Base-by-base conservation (phyloP, 2,329 filamentous ascomycete species). In the Diaporthe vaccinii region DNA sequence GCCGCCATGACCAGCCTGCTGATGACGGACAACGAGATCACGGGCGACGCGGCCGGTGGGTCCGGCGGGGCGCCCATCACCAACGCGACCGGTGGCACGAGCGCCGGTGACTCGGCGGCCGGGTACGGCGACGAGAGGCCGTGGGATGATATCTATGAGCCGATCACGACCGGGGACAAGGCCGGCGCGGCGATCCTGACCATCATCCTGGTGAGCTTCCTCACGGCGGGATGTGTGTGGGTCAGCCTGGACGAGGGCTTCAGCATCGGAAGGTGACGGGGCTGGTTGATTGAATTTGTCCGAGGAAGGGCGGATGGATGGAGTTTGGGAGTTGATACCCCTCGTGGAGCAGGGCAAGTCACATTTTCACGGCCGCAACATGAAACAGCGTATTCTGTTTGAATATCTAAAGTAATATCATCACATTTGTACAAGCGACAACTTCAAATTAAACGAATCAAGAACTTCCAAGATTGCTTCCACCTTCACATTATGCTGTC, bases 1-100 rank as follows among this genome's bases (percentile, higher is more conserved):
- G 86, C 86, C 34, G 84, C 89, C 14, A 83, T 91, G 71, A 85
- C 85, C 53, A 85, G 84, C 6, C 83, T 86, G 53, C 79, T 89
- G 36, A 79, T 82, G 49, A 69, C 79, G 41, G 61, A 70, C 34
- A 28, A 67, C 12, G 58, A 74, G 3, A 77, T 78, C 8, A 20
- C 65, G 65, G 65, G 65, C 65, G 65, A 31, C 34, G n/a, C 0
- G 2, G 65, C 65, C n/a, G 65, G 65, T 7, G 65, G 65, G 3
- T 69, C 65, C 65, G 65, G 71, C 41, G 65, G 46, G 0, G 73
- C 75, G 1, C 84, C 85, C 8, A 77, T 84, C 53, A 86, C 85
- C 0, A 84, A 84, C 8, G 75, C 65, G 1, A 88, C 86, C 1
- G 88, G 87, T 49, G 89, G 88, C 31, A 87, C 82, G 14, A 83